Percentiles rank a stretch among this genome's conserved stretches.
phyloP scores from a whole-genome alignment of 805 yeast species.

The Metschnikowia similis region DNA sequence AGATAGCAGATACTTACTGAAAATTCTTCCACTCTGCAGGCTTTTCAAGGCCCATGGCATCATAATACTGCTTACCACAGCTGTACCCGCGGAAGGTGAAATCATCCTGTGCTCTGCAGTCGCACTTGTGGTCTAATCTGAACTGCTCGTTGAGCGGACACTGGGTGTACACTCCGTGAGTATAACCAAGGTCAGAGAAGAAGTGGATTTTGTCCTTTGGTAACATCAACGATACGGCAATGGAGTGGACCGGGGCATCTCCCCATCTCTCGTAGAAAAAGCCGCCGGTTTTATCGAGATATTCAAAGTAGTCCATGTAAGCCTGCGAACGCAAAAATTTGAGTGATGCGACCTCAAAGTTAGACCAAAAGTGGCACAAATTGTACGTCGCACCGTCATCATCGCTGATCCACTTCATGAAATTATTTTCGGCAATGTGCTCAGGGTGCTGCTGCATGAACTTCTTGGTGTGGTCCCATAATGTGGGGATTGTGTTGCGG shows the following conservation, averaged over 20 bases:
- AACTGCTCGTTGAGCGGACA: conserved; percentile 68
- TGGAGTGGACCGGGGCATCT: conserved; percentile 88
- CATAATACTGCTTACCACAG: conserved; percentile 63
- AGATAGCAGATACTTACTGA: not conserved
- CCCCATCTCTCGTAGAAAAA: conserved; percentile 94
- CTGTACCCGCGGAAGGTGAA: conserved; percentile 75
- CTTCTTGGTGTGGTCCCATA: conserved; percentile 74
- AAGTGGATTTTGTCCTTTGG: conserved; percentile 66
- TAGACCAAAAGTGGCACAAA: conserved; percentile 88
- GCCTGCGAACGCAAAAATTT: conserved; percentile 72
- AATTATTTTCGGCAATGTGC: conserved; percentile 56
- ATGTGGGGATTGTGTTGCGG: conserved; percentile 76
- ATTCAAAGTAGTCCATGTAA: conserved; percentile 65
- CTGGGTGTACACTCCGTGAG: conserved; percentile 73
- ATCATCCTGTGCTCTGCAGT: conserved; percentile 68
- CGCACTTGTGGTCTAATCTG: conserved; percentile 61
- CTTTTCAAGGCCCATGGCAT: conserved; percentile 50
- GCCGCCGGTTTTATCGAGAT: conserved; percentile 80
- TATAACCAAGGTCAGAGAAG: conserved; percentile 83
- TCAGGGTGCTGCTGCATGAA: conserved; percentile 60
- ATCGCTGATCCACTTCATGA: conserved; percentile 68
- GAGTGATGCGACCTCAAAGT: conserved; percentile 77
- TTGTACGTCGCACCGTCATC: conserved; percentile 66
- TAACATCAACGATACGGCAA: conserved; percentile 77
- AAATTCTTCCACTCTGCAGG: conserved; percentile 70